Evolutionary conservation across 805 yeast genomes (phyloP).

Genomic region (Komagataella mondaviorum): DNA sequence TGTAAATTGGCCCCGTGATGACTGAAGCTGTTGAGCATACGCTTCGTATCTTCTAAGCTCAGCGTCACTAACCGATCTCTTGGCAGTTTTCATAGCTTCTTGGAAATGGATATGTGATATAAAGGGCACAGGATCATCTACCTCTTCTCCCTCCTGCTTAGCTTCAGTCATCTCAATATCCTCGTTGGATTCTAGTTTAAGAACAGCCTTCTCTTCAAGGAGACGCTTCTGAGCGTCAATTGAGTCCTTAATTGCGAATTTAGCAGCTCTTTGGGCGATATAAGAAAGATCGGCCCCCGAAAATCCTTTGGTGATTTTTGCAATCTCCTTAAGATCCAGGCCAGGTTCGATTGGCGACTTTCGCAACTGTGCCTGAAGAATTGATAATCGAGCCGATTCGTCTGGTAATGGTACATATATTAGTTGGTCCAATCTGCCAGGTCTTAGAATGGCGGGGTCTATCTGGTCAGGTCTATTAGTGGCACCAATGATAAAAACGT

Average conservation of each 20-base stretch:
- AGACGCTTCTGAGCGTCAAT: slow-evolving; percentile 64
- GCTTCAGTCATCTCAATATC: slow-evolving; percentile 5
- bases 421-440: slow-evolving; percentile 97
- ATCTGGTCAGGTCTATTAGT: slow-evolving; percentile 99
- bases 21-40: slow-evolving; percentile 90
- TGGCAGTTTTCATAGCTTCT: slow-evolving; percentile 99
- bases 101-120: slow-evolving; percentile 91
- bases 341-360: slow-evolving; percentile 99
- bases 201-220: slow-evolving; percentile 39
- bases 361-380: slow-evolving; percentile 90
- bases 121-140: slow-evolving; percentile 90
- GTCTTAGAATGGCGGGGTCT: slow-evolving; percentile 96
- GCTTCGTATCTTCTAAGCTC: slow-evolving; percentile 98
- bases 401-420: slow-evolving; percentile 98
- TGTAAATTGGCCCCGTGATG: slow-evolving; percentile 90
- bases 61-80: slow-evolving; percentile 92
- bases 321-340: slow-evolving; percentile 74
- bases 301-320: slow-evolving; percentile 92
- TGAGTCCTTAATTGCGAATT: slow-evolving; percentile 95
- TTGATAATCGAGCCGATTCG: slow-evolving; percentile 85
- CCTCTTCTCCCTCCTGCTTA: slow-evolving; percentile 44
- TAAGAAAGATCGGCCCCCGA: slow-evolving; percentile 98
- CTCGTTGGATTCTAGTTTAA: slow-evolving; percentile 21
- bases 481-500: slow-evolving; percentile 97
- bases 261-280: slow-evolving; percentile 97